These are phyloP conservation scores for Bipolaris cookei DNA, from an alignment of 2,329 filamentous ascomycete genomes.

Conservation along the genomic window DNA sequence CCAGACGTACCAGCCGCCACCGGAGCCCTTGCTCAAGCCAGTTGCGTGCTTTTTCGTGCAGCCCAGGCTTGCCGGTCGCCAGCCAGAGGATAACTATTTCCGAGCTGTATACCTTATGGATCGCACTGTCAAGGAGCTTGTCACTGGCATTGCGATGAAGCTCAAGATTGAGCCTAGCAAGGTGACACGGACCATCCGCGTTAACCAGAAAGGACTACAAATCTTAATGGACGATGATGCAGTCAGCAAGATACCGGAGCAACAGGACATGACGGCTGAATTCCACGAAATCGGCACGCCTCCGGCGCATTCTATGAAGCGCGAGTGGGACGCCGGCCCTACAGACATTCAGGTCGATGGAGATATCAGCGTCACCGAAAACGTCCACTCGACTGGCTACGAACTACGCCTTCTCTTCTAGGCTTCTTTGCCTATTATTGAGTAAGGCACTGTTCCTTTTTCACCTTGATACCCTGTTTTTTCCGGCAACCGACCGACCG, in stretches of 20 bases:
- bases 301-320: slow-evolving; percentile 55
- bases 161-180: slow-evolving; percentile 77
- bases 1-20: slow-evolving; percentile 77
- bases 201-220: slow-evolving; percentile 76
- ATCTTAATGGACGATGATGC: slow-evolving; percentile 92
- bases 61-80: slow-evolving; percentile 58
- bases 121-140: slow-evolving; percentile 76
- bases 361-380: slow-evolving; percentile 53
- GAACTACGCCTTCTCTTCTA: slow-evolving; percentile 58
- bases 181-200: slow-evolving; percentile 73
- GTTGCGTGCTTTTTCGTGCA: slow-evolving; percentile 90
- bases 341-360: slow-evolving; percentile 58
- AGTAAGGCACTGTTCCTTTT: slow-evolving; percentile 14
- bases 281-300: slow-evolving; percentile 67
- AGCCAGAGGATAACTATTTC: slow-evolving; percentile 69
- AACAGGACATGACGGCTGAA: slow-evolving; percentile 83
- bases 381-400: slow-evolving; percentile 54
- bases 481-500: slow-evolving; percentile 27
- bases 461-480: slow-evolving; percentile 19
- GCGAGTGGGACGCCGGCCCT: slow-evolving; percentile 60
- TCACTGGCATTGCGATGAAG: slow-evolving; percentile 75
- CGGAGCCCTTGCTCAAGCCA: slow-evolving; percentile 72
- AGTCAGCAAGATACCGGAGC: slow-evolving; percentile 81
- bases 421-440: slow-evolving; percentile 10
- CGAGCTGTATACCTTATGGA: slow-evolving; percentile 85